Evolutionary conservation across 306 rosid species (phyloP).

Genomic region (Prunus mira): DNA sequence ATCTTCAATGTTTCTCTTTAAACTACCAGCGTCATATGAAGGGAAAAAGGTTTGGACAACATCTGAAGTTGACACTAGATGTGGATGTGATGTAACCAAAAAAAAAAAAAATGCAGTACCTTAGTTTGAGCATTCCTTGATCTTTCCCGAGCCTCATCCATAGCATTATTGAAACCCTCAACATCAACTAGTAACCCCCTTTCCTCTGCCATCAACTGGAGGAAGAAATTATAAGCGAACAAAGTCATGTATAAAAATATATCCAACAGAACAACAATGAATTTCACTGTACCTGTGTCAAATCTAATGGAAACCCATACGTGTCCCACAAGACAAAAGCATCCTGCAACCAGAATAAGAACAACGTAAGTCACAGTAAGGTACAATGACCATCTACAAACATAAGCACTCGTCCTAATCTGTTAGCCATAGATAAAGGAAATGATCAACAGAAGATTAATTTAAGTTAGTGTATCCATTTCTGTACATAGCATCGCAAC

Average conservation of each 20-base stretch:
- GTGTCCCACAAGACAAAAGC: conserved; percentile 98
- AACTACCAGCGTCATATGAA: background rate
- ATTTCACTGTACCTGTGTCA: conserved; percentile 75
- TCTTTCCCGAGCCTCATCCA: conserved; percentile 94
- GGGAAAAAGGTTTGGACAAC: background rate
- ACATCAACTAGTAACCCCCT: conserved; percentile 74
- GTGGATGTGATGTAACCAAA: background rate
- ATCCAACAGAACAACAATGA: conserved; percentile 8
- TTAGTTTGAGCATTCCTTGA: conserved; percentile 90
- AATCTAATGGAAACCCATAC: conserved; percentile 89
- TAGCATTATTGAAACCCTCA: conserved; percentile 66
- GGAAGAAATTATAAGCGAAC: conserved; percentile 20
- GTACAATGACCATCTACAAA: background rate
- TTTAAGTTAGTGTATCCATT: background rate
- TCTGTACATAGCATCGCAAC: background rate
- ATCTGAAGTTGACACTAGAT: background rate
- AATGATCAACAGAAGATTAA: background rate
- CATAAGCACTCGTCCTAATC: background rate
- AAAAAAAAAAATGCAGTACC: conserved; percentile 32
- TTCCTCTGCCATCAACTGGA: conserved; percentile 98
- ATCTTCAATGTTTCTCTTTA: background rate
- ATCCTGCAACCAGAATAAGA: conserved; percentile 54
- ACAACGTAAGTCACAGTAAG: conserved; percentile 1
- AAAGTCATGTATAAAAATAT: background rate
- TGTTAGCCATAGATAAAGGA: background rate